These are phyloP conservation scores for Tetratostichococcus sp. DNA, from an alignment of 139 green algal species.

Conservation along the genomic window DNA sequence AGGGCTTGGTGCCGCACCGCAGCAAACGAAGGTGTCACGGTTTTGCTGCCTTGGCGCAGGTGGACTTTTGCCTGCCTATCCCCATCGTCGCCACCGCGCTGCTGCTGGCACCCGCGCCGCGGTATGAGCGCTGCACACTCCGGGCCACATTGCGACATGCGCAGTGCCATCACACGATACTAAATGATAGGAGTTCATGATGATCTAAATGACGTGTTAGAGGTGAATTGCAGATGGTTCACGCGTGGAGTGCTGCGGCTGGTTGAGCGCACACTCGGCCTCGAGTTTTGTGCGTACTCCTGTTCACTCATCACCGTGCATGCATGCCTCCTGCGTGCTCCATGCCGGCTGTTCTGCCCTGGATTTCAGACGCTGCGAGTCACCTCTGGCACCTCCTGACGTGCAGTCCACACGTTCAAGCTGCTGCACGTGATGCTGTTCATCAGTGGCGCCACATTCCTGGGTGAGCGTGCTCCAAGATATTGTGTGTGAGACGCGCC, in stretches of 20 bases:
- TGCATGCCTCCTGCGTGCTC: no score
- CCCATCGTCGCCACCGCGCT: neutral
- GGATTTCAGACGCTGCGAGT: neutral
- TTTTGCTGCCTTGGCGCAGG: no score
- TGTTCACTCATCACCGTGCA: no score
- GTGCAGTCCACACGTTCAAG: slow-evolving; percentile 24
- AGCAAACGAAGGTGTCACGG: no score
- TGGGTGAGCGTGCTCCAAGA: slow-evolving; percentile 11
- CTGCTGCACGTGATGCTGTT: slow-evolving; percentile 50
- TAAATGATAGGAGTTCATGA: no score
- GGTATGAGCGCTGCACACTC: neutral
- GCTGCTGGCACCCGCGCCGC: neutral
- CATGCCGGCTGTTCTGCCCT: neutral
- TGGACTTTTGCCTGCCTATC: slow-evolving; percentile 7
- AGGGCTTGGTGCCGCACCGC: no score
- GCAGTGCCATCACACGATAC: no score
- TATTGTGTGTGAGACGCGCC: no score
- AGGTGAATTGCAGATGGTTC: slow-evolving; percentile 13
- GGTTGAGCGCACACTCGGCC: slow-evolving; percentile 21
- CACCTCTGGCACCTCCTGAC: neutral
- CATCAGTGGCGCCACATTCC: slow-evolving; percentile 32
- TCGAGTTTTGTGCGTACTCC: slow-evolving; percentile 16
- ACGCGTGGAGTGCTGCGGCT: slow-evolving; percentile 12
- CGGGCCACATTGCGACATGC: no score
- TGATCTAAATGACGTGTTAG: no score